Evolutionary conservation across 23 red algal genomes (phyloP), one percentile per base, ranked within the genome.

Genomic region (Gracilaria domingensis): DNA sequence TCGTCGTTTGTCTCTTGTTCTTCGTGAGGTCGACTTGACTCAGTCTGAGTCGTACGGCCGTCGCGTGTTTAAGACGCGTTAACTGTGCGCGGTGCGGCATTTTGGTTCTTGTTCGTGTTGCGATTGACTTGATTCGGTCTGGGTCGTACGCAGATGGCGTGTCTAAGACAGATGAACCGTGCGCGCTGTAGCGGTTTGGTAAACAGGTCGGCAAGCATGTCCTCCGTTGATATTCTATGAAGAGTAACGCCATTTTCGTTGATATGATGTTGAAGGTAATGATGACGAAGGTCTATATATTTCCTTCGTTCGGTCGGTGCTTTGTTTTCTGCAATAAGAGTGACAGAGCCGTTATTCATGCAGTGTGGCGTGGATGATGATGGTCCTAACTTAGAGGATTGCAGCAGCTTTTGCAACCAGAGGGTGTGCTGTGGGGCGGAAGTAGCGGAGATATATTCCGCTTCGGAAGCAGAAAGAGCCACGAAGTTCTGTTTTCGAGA

Each of bases 121-220:
- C n/a, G n/a, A n/a, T n/a, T n/a, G n/a, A n/a, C n/a, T n/a, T n/a
- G 40, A 30, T 3, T 4, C 8, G 69, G 69, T 3, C 8, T 7
- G 69, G 69, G 40, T 30, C 17, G 12, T 4, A 74, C 18, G 12
- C 3, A 17, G 2, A 74, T 4, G 4, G 40, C 6, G 40, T 74
- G 17, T 32, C 16, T 7, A 20, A 74, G 35, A 4, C 26, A 64
- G 48, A 28, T 20, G 36, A 83, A 65, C 28, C 48, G 28, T 18
- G n/a, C 37, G 18, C 32, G 12, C 20, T 39, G 50, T 21, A 64
- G 54, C 26, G 40, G 53, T 60, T 83, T 83, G 0, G 51, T 83
- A 25, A 62, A 64, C 20, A 83, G 62, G 56, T 83, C 80, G 26
- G 80, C 80, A 8, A 33, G 11, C 80, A 83, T 83, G 30, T 83